Evolutionary conservation across 768 basidiomycete species (phyloP), one percentile per base, ranked within the genome.

Genomic region (Kwoniella botswanensis): DNA sequence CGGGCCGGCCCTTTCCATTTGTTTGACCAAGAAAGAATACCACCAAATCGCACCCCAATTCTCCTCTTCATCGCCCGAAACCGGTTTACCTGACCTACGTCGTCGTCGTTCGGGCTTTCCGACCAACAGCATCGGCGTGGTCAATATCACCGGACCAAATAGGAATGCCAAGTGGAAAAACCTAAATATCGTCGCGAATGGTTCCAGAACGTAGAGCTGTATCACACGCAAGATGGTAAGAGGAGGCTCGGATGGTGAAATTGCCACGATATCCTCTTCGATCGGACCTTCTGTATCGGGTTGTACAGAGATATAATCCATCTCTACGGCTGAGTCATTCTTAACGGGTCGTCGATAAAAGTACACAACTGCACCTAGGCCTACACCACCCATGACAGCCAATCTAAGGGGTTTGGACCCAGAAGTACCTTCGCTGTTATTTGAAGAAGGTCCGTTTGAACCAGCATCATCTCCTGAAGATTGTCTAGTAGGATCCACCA

Each of bases 1-100:
- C 17, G 97, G 97, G 1, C 97, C 97, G 10, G 96, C 96, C 5
- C 89, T 86, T 84, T 95, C 90, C 97, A 99, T 98, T 82, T 90
- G 91, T 55, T 84, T 85, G 7, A 94, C 93, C 17, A 99, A 85
- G 63, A 93, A 87, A n/a, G 87, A 88, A 81, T 98, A 98, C 97
- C 97, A 99, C 96, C 94, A 97, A 3, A 94, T 87, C 0, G 93
- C 94, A 46, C 94, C 94, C 93, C 93, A 94, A 76, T 89, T 88
- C 73, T 95, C 93, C 17, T 92, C 91, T 13, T 87, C 87, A 56
- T 89, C 85, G 46, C 18, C 13, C 59, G 85, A 84, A 55, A 74
- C 68, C 22, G 76, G 72, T 63, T 81, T 74, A 44, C 67, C 71
- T n/a, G 58, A 13, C 18, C 70, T 67, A 12, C 59, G 59, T 87